Evolutionary conservation across 1,284 basidiomycete species (phyloP).

Genomic region (Trametes polyzona): DNA sequence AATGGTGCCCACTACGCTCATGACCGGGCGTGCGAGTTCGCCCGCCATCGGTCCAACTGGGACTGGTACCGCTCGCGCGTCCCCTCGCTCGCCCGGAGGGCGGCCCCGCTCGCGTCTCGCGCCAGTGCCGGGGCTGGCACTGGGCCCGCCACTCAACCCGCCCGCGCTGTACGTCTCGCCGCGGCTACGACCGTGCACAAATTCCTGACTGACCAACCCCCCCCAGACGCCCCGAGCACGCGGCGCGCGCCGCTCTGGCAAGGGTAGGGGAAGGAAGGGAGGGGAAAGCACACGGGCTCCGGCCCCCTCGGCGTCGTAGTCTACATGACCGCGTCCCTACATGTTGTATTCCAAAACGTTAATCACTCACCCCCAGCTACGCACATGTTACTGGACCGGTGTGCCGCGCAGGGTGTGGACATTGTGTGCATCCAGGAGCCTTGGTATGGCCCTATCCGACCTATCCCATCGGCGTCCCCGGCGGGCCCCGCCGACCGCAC

Average conservation of each 20-base stretch:
- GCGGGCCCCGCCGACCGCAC: constrained; percentile 7
- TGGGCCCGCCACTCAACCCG: not conserved
- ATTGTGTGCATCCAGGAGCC: constrained; percentile 10
- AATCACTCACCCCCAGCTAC: constrained; percentile 11
- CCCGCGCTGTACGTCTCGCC: constrained; percentile 12
- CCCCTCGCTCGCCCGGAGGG: not conserved
- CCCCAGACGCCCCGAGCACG: not conserved
- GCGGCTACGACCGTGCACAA: not conserved
- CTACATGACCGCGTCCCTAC: not conserved
- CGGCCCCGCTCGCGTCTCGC: not conserved
- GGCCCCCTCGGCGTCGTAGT: too few species aligned
- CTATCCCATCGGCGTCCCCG: constrained; percentile 8
- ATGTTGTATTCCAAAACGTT: constrained; percentile 6
- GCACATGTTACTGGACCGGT: not conserved
- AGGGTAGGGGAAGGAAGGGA: not conserved
- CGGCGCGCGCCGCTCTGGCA: not conserved
- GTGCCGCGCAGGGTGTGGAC: not conserved
- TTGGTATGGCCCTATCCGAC: constrained; percentile 9
- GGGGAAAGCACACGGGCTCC: not conserved
- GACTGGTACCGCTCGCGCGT: not conserved
- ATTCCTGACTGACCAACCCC: constrained; percentile 3
- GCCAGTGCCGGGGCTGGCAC: not conserved
- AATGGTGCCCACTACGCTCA: constrained; percentile 1
- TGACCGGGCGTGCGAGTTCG: not conserved
- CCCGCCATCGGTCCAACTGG: not conserved